phyloP scores from a whole-genome alignment of 2,329 filamentous ascomycete genomes.

The Arthrobotrys musiformis region DNA sequence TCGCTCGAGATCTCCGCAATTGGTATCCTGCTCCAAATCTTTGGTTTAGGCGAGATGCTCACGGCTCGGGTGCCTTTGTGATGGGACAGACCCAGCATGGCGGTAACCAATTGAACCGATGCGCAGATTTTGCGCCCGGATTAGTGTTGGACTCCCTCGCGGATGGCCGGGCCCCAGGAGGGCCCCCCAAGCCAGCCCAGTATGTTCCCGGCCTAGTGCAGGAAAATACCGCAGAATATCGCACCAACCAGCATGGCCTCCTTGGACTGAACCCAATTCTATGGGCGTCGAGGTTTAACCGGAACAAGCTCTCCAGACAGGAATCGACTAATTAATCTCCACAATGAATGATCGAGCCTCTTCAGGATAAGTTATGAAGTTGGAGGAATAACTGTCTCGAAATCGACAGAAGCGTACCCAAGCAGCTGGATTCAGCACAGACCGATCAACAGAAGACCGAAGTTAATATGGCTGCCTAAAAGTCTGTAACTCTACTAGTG shows the following conservation, averaged over 20 bases:
- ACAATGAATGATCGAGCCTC: conserved; percentile 38
- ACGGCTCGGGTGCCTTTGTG: conserved; percentile 49
- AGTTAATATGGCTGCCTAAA: conserved; percentile 50
- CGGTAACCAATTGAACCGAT: conserved; percentile 53
- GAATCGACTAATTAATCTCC: conserved; percentile 44
- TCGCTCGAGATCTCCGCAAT: conserved; percentile 40
- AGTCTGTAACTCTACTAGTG: conserved; percentile 14
- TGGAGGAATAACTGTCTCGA: conserved; percentile 27
- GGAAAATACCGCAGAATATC: conserved; percentile 44
- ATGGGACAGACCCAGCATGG: conserved; percentile 51
- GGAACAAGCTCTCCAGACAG: conserved; percentile 8
- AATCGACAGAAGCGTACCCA: conserved; percentile 37
- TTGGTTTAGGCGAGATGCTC: conserved; percentile 53
- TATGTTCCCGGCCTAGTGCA: conserved; percentile 1
- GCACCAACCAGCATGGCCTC: conserved; percentile 7
- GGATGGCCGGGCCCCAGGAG: conserved; percentile 12
- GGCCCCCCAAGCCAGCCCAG: not conserved
- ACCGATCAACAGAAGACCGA: conserved; percentile 18
- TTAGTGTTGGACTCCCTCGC: not conserved
- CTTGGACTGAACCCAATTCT: conserved; percentile 27
- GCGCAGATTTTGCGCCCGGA: conserved; percentile 20
- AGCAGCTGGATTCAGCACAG: conserved; percentile 42
- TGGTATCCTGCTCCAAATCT: conserved; percentile 44
- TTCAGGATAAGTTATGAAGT: conserved; percentile 29
- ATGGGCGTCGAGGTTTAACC: conserved; percentile 42